Conservation (phyloP, 768 basidiomycete species). For the Lentinula edodes region DNA sequence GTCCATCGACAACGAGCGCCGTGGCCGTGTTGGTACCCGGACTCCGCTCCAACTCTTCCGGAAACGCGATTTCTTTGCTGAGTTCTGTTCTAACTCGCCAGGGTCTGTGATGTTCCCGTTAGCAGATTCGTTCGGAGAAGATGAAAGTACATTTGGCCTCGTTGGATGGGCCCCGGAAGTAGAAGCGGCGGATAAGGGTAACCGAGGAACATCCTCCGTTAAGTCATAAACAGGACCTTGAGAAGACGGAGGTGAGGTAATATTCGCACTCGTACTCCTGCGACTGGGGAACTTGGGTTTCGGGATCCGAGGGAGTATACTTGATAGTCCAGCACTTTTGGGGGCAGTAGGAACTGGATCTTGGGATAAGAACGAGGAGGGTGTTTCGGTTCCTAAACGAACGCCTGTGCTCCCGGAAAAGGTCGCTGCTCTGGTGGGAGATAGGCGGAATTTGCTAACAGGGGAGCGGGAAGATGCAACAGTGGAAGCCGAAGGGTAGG, state of each 20-base stretch:
- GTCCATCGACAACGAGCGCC: neutral
- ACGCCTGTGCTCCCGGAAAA: neutral
- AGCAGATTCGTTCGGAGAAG: neutral
- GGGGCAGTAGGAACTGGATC: neutral
- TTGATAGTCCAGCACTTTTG: neutral
- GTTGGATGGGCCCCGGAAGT: neutral
- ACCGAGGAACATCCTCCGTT: constrained; percentile 2
- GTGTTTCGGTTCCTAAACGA: neutral
- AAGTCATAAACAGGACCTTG: neutral
- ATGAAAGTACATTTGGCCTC: neutral
- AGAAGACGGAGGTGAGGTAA: neutral
- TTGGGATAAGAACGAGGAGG: neutral
- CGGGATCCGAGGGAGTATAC: constrained; percentile 1
- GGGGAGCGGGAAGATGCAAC: neutral
- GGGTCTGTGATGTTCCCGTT: constrained; percentile 3
- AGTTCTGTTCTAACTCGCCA: constrained; percentile 12
- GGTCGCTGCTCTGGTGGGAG: neutral
- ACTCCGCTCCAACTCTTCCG: constrained; percentile 21
- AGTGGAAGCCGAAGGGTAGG: neutral
- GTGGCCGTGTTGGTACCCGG: neutral
- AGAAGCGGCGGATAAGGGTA: neutral
- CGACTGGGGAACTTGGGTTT: neutral
- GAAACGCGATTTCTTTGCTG: constrained; percentile 21
- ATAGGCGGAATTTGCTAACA: neutral
- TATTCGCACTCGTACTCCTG: constrained; percentile 1